Percentiles rank a stretch among this genome's conserved stretches.
These are phyloP conservation scores for Gossypium australe DNA, from an alignment of 345 rosid genomes.

Conservation along the genomic window DNA sequence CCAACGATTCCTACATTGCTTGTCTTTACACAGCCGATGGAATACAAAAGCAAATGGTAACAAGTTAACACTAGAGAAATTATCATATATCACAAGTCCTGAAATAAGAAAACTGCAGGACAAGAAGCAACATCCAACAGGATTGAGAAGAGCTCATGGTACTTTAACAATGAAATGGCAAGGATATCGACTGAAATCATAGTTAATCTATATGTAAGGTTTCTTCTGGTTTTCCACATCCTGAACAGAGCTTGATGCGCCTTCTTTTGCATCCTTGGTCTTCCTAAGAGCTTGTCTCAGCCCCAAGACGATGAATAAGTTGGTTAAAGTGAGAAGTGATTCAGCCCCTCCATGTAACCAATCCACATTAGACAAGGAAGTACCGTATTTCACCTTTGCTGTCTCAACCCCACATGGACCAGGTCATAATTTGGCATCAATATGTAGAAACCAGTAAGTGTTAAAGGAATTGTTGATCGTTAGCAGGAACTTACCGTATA, in stretches of 20 bases:
- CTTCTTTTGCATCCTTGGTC: slow-evolving; percentile 26
- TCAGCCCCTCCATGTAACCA: slow-evolving; percentile 96
- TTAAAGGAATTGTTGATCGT: slow-evolving; percentile 11
- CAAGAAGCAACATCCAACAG: background rate
- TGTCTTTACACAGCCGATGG: background rate
- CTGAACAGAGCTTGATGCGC: slow-evolving; percentile 18
- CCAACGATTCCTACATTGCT: background rate
- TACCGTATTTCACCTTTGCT: slow-evolving; percentile 88
- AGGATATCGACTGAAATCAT: background rate
- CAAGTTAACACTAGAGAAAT: background rate
- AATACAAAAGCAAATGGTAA: background rate
- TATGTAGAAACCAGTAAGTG: background rate
- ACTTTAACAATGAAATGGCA: background rate
- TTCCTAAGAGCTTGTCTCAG: slow-evolving; percentile 67
- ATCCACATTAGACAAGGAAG: slow-evolving; percentile 88
- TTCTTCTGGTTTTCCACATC: slow-evolving; percentile 28
- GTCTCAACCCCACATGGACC: slow-evolving; percentile 20
- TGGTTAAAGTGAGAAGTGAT: slow-evolving; percentile 79
- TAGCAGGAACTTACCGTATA: slow-evolving; percentile 53
- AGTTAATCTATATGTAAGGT: slow-evolving; percentile 25
- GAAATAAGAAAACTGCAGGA: background rate
- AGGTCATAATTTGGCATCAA: background rate
- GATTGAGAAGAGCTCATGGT: background rate
- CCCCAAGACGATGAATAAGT: slow-evolving; percentile 82
- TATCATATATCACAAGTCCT: background rate